Base-by-base conservation (phyloP, 1,284 basidiomycete species). In the Rhodotorula sp. region DNA sequence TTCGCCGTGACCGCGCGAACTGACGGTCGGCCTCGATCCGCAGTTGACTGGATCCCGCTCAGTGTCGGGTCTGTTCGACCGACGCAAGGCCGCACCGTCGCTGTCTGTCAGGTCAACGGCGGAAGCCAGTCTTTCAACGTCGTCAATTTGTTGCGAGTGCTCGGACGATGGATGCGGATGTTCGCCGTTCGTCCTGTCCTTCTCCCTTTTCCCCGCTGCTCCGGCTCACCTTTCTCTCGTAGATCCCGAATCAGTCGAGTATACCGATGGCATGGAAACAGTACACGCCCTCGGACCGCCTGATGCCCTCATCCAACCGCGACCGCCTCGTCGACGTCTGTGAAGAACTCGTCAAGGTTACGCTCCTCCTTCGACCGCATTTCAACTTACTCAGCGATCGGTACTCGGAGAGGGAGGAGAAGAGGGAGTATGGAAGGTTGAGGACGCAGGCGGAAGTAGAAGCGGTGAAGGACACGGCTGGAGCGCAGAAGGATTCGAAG, bases 281-380 rank as follows among this genome's bases (percentile, higher is more conserved):
- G 9, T 81, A 79, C 74, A 77, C 77, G n/a, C 7, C 46, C 59
- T 74, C 20, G 0, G 79, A 77, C 47, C 73, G 81, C 30, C 72
- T 82, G 48, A 64, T 80, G 29, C 77, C 79, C 8, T 79, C 78
- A 17, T 76, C 75, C 2, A 82, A 81, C 64, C 77, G 81, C n/a
- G 81, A 81, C 63, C 77, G 81, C 19, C 74, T 82, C 19, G 81
- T 81, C 49, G 81, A 82, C 74, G 81, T 82, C 4, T 78, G 78
- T 61, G 81, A 82, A 59, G 81, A 82, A 55, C 74, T 82, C 17
- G 75, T 82, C 67, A 78, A 79, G 48, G 67, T 74, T 2, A 74
- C 75, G 10, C 56, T 74, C 49, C 64, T 81, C 46, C 68, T 81
- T 29, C 53, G 68, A 1, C 79, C 78, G 1, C 76, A 79, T 56